Base-by-base conservation (phyloP, 805 yeast genomes). In the Saccharomycopsis vini region DNA sequence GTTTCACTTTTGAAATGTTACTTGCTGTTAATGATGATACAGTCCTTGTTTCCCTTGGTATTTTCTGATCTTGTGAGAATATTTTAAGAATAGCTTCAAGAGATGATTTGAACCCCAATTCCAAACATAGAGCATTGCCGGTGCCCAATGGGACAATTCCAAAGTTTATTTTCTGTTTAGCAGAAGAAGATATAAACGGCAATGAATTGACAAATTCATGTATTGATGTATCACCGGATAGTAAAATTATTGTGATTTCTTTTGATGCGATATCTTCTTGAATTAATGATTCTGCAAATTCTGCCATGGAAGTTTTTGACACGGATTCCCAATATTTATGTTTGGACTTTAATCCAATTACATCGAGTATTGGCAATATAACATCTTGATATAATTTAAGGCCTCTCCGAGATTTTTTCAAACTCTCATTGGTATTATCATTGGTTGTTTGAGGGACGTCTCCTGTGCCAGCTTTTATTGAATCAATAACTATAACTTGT, bases 211-310 rank as follows among this genome's bases (percentile, higher is more conserved):
- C 52, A 45, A 83, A 76, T 58, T 83, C 94, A 43, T 69, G 73
- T 4, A 82, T 60, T 1, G 88, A 74, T 1, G 92, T 83, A 56
- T 83, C 94, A 1, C 94, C 94, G 29, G 86, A 78, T 9, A 84
- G 60, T 26, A 83, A 60, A 1, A 81, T 58, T n/a, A 79, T 63
- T 1, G 78, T 67, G 3, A 59, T 49, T 15, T 38, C 43, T 15
- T 46, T 41, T 1, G 28, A 16, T 0, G 49, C 42, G 2, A 32
- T 21, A 4, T 45, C 35, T 5, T 66, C 49, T 4, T 16, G 13
- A 10, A 18, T 21, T 13, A n/a, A 19, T 6, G 39, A 9, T 12
- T 40, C 21, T 1, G 72, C 70, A 49, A 61, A 58, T 26, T 63
- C 58, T 2, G 45, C 33, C 2, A 73, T 64, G 1, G 68, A 57